Base-by-base conservation (phyloP, 2,329 filamentous ascomycete genomes). In the Calonectria pteridis region DNA sequence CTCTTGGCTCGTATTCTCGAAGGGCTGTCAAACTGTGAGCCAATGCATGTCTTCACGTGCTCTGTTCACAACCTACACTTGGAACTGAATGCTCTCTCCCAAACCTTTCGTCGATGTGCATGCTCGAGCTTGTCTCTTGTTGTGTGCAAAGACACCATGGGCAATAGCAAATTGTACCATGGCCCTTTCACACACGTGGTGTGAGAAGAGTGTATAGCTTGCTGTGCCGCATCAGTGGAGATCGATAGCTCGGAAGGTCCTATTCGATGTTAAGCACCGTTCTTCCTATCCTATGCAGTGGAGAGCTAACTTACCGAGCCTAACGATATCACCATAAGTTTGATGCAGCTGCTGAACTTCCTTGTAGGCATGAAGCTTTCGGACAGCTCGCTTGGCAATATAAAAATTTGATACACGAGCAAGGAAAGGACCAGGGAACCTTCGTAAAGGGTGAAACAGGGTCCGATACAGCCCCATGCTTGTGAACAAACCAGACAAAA, bases 1-100 rank as follows among this genome's bases (percentile, higher is more conserved):
- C 75, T 28, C 73, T n/a, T 1, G 68, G 71, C 16, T 77, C 76
- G 3, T 77, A 77, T 0, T 75, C 72, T 4, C 66, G 51, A 0
- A 76, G 23, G 0, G 74, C 74, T 67, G 5, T n/a, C 2, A 10
- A 18, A 18, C 3, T 29, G 37, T 16, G 18, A 67, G 64, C 31
- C 20, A 29, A 18, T 35, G 31, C 9, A 35, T 20, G 13, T 67
- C 6, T 31, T 31, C n/a, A 3, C 7, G 5, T 28, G 11, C 10
- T 28, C 7, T 6, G 3, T 4, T 6, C 5, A 23, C 9, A 6
- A 43, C 59, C 10, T 23, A 43, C 68, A 50, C 35, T 55, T 55
- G 2, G 68, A 23, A 49, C 23, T 49, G 29, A 71, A 58, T 18
- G 46, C 68, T 11, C 53, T 43, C 2, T 65, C 68, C 68, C 68